Percentiles rank a stretch among this genome's conserved stretches.
Evolutionary conservation across 345 rosid species (phyloP).

Genomic region (Salix arbutifolia): DNA sequence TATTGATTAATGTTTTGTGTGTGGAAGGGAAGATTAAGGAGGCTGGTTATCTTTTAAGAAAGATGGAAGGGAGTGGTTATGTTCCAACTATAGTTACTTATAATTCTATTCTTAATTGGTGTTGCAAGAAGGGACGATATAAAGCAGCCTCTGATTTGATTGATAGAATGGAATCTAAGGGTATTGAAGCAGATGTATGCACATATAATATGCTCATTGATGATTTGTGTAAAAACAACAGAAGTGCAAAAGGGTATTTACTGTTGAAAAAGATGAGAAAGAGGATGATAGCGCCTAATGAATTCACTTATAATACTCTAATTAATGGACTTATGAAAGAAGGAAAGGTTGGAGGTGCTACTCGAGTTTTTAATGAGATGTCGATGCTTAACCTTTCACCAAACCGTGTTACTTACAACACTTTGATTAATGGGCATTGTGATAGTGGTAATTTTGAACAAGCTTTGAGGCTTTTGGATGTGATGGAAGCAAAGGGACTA

Average conservation of each 20-base stretch:
- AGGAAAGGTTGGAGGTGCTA: conserved; percentile 58
- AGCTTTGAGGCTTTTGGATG: conserved; percentile 56
- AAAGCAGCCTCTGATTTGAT: conserved; percentile 60
- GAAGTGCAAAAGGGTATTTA: conserved; percentile 79
- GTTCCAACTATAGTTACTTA: conserved; percentile 65
- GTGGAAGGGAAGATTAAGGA: conserved; percentile 63
- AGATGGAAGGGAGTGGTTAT: conserved; percentile 81
- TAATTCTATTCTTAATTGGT: conserved; percentile 77
- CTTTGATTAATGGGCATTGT: conserved; percentile 64
- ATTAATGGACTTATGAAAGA: conserved; percentile 69
- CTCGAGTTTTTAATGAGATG: conserved; percentile 67
- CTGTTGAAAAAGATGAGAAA: conserved; percentile 77
- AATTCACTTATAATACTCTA: conserved; percentile 71
- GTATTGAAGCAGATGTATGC: conserved; percentile 64
- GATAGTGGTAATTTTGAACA: conserved; percentile 46
- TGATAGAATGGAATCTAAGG: conserved; percentile 67
- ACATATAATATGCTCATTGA: conserved; percentile 75
- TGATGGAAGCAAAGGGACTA: conserved; percentile 52
- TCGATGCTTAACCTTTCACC: conserved; percentile 46
- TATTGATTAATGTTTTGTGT: conserved; percentile 64
- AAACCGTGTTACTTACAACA: conserved; percentile 56
- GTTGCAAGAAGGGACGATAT: conserved; percentile 63
- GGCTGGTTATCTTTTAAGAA: conserved; percentile 60
- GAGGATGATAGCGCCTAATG: conserved; percentile 55
- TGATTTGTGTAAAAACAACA: conserved; percentile 63